Conservation (phyloP, 768 basidiomycete species). For the Amanita rimosa region DNA sequence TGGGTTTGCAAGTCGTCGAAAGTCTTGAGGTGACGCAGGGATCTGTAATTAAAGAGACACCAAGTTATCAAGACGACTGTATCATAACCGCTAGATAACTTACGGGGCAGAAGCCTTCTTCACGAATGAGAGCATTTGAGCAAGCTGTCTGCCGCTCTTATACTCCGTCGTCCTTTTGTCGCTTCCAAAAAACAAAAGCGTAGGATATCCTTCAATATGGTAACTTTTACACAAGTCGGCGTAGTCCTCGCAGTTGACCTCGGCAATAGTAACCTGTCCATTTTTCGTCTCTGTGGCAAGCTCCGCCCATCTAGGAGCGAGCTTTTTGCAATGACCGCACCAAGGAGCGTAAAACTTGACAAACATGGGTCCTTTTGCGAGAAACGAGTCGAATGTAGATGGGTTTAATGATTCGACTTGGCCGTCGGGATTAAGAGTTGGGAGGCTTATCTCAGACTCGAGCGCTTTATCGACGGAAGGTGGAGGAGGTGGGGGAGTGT, state of each 20-base stretch:
- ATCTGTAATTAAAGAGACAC: slow-evolving; percentile 16
- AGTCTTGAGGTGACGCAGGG: slow-evolving; percentile 2
- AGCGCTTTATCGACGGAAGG: slow-evolving; percentile 8
- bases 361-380: slow-evolving; percentile 34
- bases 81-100: slow-evolving; percentile 16
- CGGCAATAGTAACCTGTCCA: slow-evolving; percentile 62
- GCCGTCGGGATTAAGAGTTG: slow-evolving; percentile 23
- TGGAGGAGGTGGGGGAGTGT: slow-evolving; percentile 7
- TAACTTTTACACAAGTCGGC: slow-evolving; percentile 53
- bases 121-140: slow-evolving; percentile 62
- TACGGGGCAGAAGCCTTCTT: slow-evolving; percentile 67
- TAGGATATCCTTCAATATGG: slow-evolving; percentile 74
- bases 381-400: slow-evolving; percentile 25
- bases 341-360: slow-evolving; percentile 84
- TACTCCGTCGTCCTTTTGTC: slow-evolving; percentile 63
- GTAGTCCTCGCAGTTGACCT: slow-evolving; percentile 84
- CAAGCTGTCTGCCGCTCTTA: slow-evolving; percentile 56
- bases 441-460: slow-evolving; percentile 8
- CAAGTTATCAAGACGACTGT: slow-evolving; percentile 23
- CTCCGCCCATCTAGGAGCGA: slow-evolving; percentile 73
- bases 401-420: slow-evolving; percentile 24
- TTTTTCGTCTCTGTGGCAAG: slow-evolving; percentile 58
- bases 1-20: slow-evolving; percentile 25
- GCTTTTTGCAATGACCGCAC: slow-evolving; percentile 96
- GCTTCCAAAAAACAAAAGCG: slow-evolving; percentile 54